Base-by-base conservation (phyloP, 2,329 filamentous ascomycete species). In the Aspergillus sp. region DNA sequence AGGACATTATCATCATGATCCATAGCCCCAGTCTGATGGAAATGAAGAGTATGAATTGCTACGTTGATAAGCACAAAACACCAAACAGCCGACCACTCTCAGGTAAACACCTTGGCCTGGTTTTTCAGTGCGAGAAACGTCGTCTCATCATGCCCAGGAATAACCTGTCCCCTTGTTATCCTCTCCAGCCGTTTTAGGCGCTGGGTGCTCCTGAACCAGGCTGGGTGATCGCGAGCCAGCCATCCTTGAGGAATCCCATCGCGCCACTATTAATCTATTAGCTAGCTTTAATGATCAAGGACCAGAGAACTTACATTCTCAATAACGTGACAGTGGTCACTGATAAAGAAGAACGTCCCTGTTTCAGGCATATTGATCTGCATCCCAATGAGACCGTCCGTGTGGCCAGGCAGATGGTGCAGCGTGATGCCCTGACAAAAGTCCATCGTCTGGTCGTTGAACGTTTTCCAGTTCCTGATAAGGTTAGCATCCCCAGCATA, bases 381-480 rank as follows among this genome's bases (percentile, higher is more conserved):
- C 59, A 61, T 61, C 7, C 55, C 56, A 9, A 55, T 52, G 4
- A 61, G 48, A 0, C 59, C 59, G 21, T 55, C 56, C 3, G 56
- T 58, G 33, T 61, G 59, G 1, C 56, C 59, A 4, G 56, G 56
- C 4, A 58, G 35, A 33, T 58, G 59, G 15, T 61, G 56, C 15
- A 58, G 48, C 4, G 59, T 61, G 45, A 61, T 58, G 5, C 59
- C 56, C 48, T 58, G 55, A 44, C 59, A 61, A n/a, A 61, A 61
- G 17, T 61, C 59, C 19, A 61, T 12, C 1, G 35, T 52, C 15
- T 53, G 52, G 27, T 61, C 59, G 11, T 55, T 48, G 33, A 61
- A 61, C 0, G 59, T 61, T 23, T 61, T 58, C 59, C 56, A 61
- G 27, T 61, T 61, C 19, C 55, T 56, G 23, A 3, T 15, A 7